Evolutionary conservation across 2,329 filamentous ascomycete species (phyloP), one percentile per base, ranked within the genome.

Genomic region (Helminthosporium solani): DNA sequence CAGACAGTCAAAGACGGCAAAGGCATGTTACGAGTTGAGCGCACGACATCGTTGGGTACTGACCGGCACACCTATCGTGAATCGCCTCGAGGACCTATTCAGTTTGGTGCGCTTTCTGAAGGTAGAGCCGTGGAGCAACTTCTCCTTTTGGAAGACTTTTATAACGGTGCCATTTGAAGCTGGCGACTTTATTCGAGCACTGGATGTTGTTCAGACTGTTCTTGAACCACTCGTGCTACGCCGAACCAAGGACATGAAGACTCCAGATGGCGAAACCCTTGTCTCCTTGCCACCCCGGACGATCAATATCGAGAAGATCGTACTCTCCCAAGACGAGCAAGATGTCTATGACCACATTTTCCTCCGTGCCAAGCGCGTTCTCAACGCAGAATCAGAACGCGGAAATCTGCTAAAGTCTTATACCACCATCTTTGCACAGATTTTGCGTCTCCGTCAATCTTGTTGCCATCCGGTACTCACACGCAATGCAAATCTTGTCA

Each of bases 111-210:
- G 89, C 2, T 99, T 97, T 71, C 75, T 99, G 9, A 85, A 89
- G 46, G 94, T 99, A 3, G 92, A 97, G 66, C 94, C 94, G 0
- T 99, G 94, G 94, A 94, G 87, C 62, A 97, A 97, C 68, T 99
- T 99, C 69, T 96, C 91, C 0, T 99, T 96, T 73, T 99, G 94
- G 94, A 91, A 91, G 66, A 97, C 94, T 0, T 99, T 99, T 67
- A 97, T 99, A 63, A 99, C 94, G 0, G 86, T 95, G 1, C 94
- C 94, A 0, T 99, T 99, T 54, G 94, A 99, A 68, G 92, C 90
- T 0, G 94, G 94, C 56, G 88, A 99, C 53, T 96, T 95, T 64
- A 83, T 96, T 57, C 85, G 91, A 3, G 94, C 94, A 0, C 77
- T 99, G 7, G 94, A 97, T 64, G 94, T 99, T 2, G 94, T 99